These are phyloP conservation scores for Auricularia sp. DNA, from an alignment of 768 basidiomycete species.

Conservation along the genomic window DNA sequence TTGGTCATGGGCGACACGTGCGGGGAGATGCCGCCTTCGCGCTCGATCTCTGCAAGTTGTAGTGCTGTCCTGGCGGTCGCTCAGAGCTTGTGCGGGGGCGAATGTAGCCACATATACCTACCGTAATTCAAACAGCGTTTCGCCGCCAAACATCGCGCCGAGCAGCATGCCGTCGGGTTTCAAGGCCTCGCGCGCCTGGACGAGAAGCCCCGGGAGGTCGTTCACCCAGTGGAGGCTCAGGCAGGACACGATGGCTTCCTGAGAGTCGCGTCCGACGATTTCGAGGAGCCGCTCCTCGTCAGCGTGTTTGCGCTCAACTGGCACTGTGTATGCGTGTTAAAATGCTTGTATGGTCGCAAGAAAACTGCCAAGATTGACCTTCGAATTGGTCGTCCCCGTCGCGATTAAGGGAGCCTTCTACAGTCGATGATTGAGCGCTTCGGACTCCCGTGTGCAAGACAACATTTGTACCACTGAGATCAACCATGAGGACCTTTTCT, in stretches of 20 bases:
- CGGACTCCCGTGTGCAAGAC: not conserved
- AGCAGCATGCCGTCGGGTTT: slow-evolving; percentile 90
- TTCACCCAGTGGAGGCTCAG: slow-evolving; percentile 95
- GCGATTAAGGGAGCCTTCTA: slow-evolving; percentile 61
- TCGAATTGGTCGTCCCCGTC: slow-evolving; percentile 75
- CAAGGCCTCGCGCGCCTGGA: slow-evolving; percentile 78
- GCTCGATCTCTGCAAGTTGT: slow-evolving; percentile 87
- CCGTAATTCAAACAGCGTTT: slow-evolving; percentile 91
- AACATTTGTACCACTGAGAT: slow-evolving; percentile 59
- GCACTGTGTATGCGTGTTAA: slow-evolving; percentile 37
- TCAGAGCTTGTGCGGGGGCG: not conserved
- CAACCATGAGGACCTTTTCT: slow-evolving; percentile 71
- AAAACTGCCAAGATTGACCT: slow-evolving; percentile 33
- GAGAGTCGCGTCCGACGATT: slow-evolving; percentile 55
- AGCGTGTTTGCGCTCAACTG: slow-evolving; percentile 62
- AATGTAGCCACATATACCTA: slow-evolving; percentile 16
- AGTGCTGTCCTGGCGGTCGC: slow-evolving; percentile 58
- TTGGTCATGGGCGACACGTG: slow-evolving; percentile 98
- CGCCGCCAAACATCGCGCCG: slow-evolving; percentile 90
- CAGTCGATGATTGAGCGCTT: not conserved
- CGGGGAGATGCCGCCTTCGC: slow-evolving; percentile 94
- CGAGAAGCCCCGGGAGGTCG: slow-evolving; percentile 81
- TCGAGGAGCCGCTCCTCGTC: slow-evolving; percentile 78
- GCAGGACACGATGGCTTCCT: slow-evolving; percentile 88
- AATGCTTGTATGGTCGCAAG: slow-evolving; percentile 2